Conservation (phyloP, 1,284 basidiomycete genomes). For the Puccinia novopanici region DNA sequence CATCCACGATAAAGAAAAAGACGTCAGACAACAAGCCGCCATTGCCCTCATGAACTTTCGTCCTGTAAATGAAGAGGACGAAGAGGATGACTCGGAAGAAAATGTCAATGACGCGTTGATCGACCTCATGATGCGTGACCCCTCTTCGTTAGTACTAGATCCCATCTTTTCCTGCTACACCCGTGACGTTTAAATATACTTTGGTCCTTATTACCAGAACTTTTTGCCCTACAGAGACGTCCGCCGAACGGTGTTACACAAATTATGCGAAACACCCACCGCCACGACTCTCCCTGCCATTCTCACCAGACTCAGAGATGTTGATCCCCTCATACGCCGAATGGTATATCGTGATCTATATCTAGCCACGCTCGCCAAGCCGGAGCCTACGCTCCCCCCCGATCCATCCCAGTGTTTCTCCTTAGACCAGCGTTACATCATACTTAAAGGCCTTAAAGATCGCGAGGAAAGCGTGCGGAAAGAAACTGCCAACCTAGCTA, state of each 20-base stretch:
- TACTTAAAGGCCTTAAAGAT: constrained; percentile 82
- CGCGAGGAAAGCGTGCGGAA: constrained; percentile 78
- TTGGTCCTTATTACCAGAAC: not conserved
- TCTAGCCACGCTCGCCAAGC: constrained; percentile 63
- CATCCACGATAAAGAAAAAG: constrained; percentile 78
- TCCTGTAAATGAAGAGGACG: constrained; percentile 70
- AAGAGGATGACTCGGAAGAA: constrained; percentile 62
- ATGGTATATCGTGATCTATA: constrained; percentile 73
- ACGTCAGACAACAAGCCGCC: constrained; percentile 80
- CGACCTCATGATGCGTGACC: constrained; percentile 73
- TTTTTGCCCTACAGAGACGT: constrained; percentile 70
- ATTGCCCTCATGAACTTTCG: constrained; percentile 82
- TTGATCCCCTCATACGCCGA: constrained; percentile 78
- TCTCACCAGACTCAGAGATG: constrained; percentile 79
- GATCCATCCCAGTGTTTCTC: constrained; percentile 61
- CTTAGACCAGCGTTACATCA: constrained; percentile 65
- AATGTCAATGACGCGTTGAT: constrained; percentile 64
- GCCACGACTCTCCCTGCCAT: constrained; percentile 68
- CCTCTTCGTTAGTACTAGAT: constrained; percentile 69
- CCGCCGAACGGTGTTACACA: constrained; percentile 79
- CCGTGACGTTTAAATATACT: not conserved
- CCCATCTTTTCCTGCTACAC: not conserved
- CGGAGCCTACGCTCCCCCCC: constrained; percentile 66
- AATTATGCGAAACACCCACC: constrained; percentile 68
- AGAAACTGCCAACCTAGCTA: constrained; percentile 76